Percentiles rank a stretch among this genome's conserved stretches.
phyloP scores from a whole-genome alignment of 148 eudicot genomes.

The Chenopodium formosanum region DNA sequence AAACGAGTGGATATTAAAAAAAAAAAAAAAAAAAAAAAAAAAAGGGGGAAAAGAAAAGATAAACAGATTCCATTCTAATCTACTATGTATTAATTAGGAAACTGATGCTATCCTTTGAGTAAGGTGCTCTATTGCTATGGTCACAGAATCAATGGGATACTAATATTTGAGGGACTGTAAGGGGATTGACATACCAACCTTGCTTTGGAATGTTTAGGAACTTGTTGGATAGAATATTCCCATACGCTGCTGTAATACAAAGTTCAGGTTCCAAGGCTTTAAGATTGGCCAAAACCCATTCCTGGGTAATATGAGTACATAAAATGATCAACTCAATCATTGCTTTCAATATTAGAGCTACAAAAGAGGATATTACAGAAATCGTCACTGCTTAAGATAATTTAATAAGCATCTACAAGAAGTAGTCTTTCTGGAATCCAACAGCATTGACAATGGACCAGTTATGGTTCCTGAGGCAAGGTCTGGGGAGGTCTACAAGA shows the following conservation, averaged over 20 bases:
- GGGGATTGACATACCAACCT: conserved; percentile 46
- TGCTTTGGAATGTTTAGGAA: conserved; percentile 81
- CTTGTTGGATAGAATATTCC: conserved; percentile 82
- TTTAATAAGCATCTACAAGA: not conserved
- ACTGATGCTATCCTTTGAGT: not conserved
- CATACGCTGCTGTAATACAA: conserved; percentile 95
- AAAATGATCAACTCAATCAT: conserved; percentile 10
- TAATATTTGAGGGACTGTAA: not conserved
- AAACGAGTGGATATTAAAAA: not conserved
- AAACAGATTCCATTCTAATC: not conserved
- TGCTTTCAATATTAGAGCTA: not conserved
- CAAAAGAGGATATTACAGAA: not conserved
- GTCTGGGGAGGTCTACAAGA: not conserved
- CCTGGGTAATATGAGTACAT: conserved; percentile 45
- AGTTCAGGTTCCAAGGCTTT: conserved; percentile 83
- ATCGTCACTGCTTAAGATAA: not conserved
- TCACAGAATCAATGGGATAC: not conserved
- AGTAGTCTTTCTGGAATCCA: not conserved
- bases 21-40: not conserved
- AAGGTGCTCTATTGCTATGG: not conserved
- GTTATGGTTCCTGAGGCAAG: not conserved
- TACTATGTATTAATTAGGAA: not conserved
- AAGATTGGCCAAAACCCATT: conserved; percentile 64
- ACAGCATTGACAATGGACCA: not conserved
- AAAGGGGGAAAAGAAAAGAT: not conserved